Evolutionary conservation across 2,329 filamentous ascomycete genomes (phyloP).

Genomic region (Colletotrichum sp.): DNA sequence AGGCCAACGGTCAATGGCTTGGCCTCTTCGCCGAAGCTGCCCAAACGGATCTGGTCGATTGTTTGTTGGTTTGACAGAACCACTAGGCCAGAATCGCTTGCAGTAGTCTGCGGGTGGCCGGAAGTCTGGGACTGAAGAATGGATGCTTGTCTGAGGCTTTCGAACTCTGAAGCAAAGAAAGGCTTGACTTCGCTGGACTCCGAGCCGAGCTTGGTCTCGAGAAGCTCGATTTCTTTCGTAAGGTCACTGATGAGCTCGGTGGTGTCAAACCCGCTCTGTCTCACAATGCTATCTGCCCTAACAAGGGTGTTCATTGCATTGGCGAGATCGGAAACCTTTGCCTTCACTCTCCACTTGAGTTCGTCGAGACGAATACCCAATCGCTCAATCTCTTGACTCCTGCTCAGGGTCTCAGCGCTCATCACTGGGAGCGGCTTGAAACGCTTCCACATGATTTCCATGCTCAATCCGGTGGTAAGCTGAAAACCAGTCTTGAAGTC

Average conservation of each 20-base stretch:
- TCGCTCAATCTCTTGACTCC: constrained; percentile 55
- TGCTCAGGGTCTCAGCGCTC: constrained; percentile 47
- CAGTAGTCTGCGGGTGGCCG: background rate
- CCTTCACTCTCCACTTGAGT: constrained; percentile 62
- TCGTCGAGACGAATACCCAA: constrained; percentile 65
- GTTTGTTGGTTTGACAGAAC: constrained; percentile 54
- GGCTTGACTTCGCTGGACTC: constrained; percentile 47
- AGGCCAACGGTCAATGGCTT: constrained; percentile 8
- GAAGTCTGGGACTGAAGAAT: constrained; percentile 41
- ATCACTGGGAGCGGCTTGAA: constrained; percentile 69
- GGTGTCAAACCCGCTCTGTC: constrained; percentile 45
- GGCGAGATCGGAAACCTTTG: constrained; percentile 55
- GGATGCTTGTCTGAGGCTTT: constrained; percentile 58
- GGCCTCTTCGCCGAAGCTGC: constrained; percentile 8
- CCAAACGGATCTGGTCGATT: constrained; percentile 45
- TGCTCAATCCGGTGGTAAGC: constrained; percentile 76
- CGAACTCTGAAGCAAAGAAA: constrained; percentile 61
- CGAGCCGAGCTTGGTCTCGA: constrained; percentile 52
- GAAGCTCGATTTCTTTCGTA: constrained; percentile 52
- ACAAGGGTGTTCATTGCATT: constrained; percentile 60
- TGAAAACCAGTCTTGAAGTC: constrained; percentile 75
- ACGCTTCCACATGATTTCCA: constrained; percentile 78
- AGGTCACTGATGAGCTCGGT: constrained; percentile 55
- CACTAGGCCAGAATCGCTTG: constrained; percentile 41
- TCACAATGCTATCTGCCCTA: constrained; percentile 60